A percentile compares a stretch with the other conserved stretches of the same genome.
These are phyloP conservation scores for Tagetes patula DNA, from an alignment of 129 eudicot genomes.

Conservation along the genomic window DNA sequence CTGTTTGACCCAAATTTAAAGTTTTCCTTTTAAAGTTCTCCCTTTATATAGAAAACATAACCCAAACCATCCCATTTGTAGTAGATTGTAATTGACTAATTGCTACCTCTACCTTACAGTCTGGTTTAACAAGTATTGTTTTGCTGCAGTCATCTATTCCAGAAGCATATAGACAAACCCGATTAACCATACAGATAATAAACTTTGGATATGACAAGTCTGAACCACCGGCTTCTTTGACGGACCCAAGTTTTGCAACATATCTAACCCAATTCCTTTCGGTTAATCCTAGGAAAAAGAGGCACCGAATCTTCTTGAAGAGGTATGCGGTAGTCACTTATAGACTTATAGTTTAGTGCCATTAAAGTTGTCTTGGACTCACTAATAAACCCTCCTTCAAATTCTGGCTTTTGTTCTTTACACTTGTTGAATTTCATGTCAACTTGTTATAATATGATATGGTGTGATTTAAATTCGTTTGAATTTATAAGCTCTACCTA, in stretches of 20 bases:
- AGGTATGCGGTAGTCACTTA: slow-evolving; percentile 49
- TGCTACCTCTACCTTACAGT: slow-evolving; percentile 8
- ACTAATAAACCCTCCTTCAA: not conserved
- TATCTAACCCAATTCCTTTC: slow-evolving; percentile 73
- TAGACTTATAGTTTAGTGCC: slow-evolving; percentile 11
- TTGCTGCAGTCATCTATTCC: slow-evolving; percentile 63
- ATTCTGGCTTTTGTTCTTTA: not conserved
- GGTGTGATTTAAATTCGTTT: not conserved
- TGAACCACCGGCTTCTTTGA: slow-evolving; percentile 68
- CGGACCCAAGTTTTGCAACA: slow-evolving; percentile 84
- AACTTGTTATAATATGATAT: slow-evolving; percentile 2
- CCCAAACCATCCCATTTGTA: not conserved
- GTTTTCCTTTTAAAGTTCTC: not conserved
- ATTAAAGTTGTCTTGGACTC: slow-evolving; percentile 16
- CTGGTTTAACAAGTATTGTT: slow-evolving; percentile 21
- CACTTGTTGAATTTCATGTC: slow-evolving; percentile 9
- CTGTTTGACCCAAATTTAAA: not conserved
- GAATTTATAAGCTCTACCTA: slow-evolving; percentile 1
- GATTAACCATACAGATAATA: slow-evolving; percentile 75
- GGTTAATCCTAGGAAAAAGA: slow-evolving; percentile 50
- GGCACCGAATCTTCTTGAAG: slow-evolving; percentile 57
- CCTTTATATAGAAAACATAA: not conserved
- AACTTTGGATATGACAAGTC: slow-evolving; percentile 73
- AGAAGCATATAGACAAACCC: slow-evolving; percentile 40
- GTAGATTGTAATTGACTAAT: not conserved